Conservation (phyloP, 2,329 filamentous ascomycete genomes). For the Xylaria sp. region DNA sequence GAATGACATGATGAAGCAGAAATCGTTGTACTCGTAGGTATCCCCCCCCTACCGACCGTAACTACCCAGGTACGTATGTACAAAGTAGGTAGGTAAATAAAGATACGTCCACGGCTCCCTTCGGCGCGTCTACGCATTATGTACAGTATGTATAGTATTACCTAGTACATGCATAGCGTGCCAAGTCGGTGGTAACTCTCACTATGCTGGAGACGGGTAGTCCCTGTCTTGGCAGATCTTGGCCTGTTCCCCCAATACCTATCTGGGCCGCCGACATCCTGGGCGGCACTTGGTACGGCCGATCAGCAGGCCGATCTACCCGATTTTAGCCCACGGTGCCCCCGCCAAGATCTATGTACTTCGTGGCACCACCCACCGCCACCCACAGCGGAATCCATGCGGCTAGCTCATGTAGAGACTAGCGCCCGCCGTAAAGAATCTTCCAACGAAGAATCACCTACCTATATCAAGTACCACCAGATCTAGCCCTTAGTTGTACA, state of each 20-base stretch:
- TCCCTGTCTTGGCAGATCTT: not conserved
- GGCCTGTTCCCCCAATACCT: not conserved
- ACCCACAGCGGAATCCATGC: too few species aligned
- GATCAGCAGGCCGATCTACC: not conserved
- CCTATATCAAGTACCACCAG: too few species aligned
- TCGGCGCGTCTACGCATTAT: not conserved
- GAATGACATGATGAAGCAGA: slow-evolving; percentile 2
- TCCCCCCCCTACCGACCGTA: too few species aligned
- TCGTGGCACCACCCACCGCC: not conserved
- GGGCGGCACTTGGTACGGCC: not conserved
- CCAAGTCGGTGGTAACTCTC: not conserved
- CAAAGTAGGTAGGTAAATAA: not conserved
- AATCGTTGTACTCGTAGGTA: too few species aligned
- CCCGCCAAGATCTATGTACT: not conserved
- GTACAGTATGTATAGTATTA: not conserved
- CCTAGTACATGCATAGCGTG: not conserved
- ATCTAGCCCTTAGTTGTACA: too few species aligned
- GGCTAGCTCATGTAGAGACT: too few species aligned
- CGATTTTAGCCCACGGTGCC: not conserved
- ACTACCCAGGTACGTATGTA: too few species aligned
- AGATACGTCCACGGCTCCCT: not conserved
- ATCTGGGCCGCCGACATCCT: not conserved
- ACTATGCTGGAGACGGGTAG: not conserved
- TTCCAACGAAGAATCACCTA: too few species aligned
- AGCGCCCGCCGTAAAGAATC: too few species aligned